phyloP scores from a whole-genome alignment of 129 eudicot species.

The Escallonia herrerae region DNA sequence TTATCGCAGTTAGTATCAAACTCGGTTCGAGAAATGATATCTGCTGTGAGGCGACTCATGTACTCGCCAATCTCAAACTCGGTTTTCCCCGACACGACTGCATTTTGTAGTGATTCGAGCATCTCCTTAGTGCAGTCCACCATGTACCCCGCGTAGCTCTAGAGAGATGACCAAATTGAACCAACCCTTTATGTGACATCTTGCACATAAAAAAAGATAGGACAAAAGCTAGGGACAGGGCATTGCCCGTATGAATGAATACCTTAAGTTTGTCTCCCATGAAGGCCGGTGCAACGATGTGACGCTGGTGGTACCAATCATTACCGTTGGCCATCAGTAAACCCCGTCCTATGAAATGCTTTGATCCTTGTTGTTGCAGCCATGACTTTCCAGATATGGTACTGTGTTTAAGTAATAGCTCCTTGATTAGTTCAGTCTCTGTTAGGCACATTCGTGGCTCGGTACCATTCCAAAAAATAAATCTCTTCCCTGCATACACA shows the following conservation, averaged over 20 bases:
- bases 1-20: constrained; percentile 60
- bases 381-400: constrained; percentile 76
- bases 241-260: neutral
- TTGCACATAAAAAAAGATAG: neutral
- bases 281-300: constrained; percentile 90
- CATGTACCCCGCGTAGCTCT: constrained; percentile 86
- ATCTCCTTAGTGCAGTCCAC: constrained; percentile 66
- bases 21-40: constrained; percentile 70
- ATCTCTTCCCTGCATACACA: constrained; percentile 55
- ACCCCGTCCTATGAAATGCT: constrained; percentile 83
- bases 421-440: constrained; percentile 67
- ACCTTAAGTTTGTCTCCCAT: constrained; percentile 92
- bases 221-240: neutral
- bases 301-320: constrained; percentile 88
- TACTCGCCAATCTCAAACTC: constrained; percentile 76
- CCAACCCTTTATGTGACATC: neutral
- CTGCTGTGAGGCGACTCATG: constrained; percentile 67
- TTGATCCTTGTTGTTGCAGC: constrained; percentile 85
- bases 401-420: constrained; percentile 68
- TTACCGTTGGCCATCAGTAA: constrained; percentile 88
- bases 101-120: constrained; percentile 44
- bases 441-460: constrained; percentile 92
- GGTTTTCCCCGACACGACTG: constrained; percentile 17
- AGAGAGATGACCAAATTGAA: neutral
- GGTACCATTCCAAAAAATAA: constrained; percentile 79